Percentiles rank a stretch among this genome's conserved stretches.
Evolutionary conservation across 768 basidiomycete species (phyloP).

Genomic region (Kwoniella heveanensis): DNA sequence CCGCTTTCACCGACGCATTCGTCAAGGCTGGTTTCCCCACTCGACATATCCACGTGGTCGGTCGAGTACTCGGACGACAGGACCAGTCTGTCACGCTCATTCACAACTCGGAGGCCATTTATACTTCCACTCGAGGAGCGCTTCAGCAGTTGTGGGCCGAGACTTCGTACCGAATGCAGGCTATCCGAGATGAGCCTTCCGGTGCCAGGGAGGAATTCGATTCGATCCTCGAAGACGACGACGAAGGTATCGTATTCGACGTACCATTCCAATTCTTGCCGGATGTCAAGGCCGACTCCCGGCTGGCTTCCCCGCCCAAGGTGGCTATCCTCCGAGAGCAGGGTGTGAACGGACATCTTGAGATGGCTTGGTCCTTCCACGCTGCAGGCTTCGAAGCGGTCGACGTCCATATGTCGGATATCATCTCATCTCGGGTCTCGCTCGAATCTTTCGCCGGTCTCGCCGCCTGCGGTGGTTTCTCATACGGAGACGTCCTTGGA

Average conservation of each 20-base stretch:
- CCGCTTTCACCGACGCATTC: constrained; percentile 66
- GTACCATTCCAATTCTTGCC: constrained; percentile 60
- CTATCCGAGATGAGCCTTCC: constrained; percentile 76
- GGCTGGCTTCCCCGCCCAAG: constrained; percentile 65
- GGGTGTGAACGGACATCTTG: constrained; percentile 95
- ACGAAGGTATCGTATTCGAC: constrained; percentile 73
- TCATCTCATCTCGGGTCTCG: constrained; percentile 70
- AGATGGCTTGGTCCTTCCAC: constrained; percentile 98
- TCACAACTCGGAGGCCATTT: constrained; percentile 61
- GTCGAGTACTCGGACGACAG: constrained; percentile 62
- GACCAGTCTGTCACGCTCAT: constrained; percentile 70
- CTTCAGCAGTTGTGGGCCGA: constrained; percentile 90
- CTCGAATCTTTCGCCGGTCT: constrained; percentile 78
- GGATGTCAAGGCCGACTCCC: constrained; percentile 35
- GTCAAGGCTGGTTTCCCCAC: constrained; percentile 73
- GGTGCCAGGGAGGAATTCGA: constrained; percentile 79
- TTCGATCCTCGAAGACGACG: constrained; percentile 66
- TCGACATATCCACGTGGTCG: constrained; percentile 75
- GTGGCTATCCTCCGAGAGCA: constrained; percentile 97
- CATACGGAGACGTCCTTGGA: constrained; percentile 95
- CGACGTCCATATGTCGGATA: constrained; percentile 98
- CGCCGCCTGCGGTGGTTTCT: constrained; percentile 97
- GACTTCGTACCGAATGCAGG: constrained; percentile 90
- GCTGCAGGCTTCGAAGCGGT: constrained; percentile 91
- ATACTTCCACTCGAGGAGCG: constrained; percentile 66